phyloP scores from a whole-genome alignment of 2,329 filamentous ascomycete genomes.

The Gaeumannomyces sp. region DNA sequence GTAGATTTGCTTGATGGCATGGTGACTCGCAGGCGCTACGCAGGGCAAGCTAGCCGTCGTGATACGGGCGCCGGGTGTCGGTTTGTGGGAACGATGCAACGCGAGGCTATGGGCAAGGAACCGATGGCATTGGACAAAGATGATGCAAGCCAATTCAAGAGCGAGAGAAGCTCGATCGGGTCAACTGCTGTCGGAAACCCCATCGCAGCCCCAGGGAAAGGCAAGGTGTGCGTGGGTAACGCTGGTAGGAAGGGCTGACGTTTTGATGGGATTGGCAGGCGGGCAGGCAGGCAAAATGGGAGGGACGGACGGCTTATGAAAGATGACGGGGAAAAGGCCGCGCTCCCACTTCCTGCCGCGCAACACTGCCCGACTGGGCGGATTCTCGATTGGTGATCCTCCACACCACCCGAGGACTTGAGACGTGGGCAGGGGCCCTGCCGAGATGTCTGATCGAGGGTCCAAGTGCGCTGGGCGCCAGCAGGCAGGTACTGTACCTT shows the following conservation, averaged over 20 bases:
- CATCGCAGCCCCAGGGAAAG: background rate
- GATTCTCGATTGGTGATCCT: background rate
- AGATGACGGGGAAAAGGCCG: no score
- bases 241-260: background rate
- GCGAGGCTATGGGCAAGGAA: background rate
- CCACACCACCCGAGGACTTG: background rate
- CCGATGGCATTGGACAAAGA: background rate
- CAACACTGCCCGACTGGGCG: background rate
- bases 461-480: conserved; percentile 12
- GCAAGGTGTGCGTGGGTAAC: no score
- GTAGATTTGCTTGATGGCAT: background rate
- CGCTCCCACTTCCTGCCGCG: no score
- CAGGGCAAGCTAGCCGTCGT: no score
- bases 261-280: no score
- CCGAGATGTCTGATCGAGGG: background rate
- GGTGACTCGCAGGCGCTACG: background rate
- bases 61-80: background rate
- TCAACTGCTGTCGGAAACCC: background rate
- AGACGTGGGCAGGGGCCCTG: background rate
- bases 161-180: background rate
- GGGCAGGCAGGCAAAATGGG: background rate
- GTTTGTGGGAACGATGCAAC: background rate
- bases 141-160: background rate
- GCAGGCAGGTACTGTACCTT: background rate
- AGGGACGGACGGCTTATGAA: background rate